Evolutionary conservation across 805 yeast species (phyloP), one percentile per base, ranked within the genome.

Genomic region (Sugiyamaella boreocaroliniensis): DNA sequence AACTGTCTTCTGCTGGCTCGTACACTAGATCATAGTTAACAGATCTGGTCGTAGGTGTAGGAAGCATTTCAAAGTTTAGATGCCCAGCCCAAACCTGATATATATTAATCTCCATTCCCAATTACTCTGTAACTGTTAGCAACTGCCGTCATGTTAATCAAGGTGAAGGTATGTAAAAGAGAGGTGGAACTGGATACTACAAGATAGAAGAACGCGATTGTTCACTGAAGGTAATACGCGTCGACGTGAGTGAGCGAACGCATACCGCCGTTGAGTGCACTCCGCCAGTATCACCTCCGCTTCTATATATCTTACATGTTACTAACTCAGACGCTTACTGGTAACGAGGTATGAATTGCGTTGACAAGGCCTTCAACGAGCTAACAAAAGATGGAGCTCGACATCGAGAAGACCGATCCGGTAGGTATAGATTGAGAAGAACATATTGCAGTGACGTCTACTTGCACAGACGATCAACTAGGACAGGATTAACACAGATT

Each of bases 1-100:
- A 93, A 7, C 96, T 80, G 71, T 93, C 99, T 62, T 93, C 99
- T 0, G 95, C 80, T 0, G 99, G 98, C 64, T 93, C 99, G 66
- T 93, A 93, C 2, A 92, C 95, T 59, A 76, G 76, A n/a, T 78
- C 82, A 56, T 76, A 79, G 61, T 85, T 85, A 16, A 83, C 76
- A 16, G 73, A 67, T 1, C 63, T 58, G 1, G 85, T 72, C 7
- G 68, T 66, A 1, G 98, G 97, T 0, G 97, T 90, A 4, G 93
- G 83, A 2, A 87, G 74, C 97, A 89, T 89, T 16, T 22, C 40
- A 6, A 44, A n/a, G 20, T 20, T 16, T 19, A 12, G 16, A n/a
- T 42, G 10, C 11, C 26, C 18, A 20, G 29, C 46, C 26, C 20
- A 43, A 42, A 16, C 44, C 44, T 16, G 26, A 42, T 42, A 42